phyloP scores from a whole-genome alignment of 83 land plant species.

The Picea engelmannii region DNA sequence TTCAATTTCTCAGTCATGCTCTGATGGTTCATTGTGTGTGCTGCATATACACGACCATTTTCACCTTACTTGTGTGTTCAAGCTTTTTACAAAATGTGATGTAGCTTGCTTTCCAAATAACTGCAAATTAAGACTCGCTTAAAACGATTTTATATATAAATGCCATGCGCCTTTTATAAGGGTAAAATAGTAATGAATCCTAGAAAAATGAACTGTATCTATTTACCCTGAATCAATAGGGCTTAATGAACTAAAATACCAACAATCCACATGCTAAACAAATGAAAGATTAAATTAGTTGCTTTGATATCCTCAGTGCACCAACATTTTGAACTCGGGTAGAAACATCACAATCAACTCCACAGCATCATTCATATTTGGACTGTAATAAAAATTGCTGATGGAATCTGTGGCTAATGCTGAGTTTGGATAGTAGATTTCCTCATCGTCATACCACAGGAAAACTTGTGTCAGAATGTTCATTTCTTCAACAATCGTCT shows the following conservation, averaged over 20 bases:
- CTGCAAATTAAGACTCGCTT: slow-evolving; percentile 21
- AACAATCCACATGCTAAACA: no score
- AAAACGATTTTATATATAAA: slow-evolving; percentile 6
- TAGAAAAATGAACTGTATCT: no score
- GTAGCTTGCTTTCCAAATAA: slow-evolving; percentile 54
- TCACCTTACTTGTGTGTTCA: slow-evolving; percentile 62
- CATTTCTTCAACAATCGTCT: slow-evolving; percentile 57
- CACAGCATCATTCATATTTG: slow-evolving; percentile 51
- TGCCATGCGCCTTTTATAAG: not conserved
- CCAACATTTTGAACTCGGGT: slow-evolving; percentile 45
- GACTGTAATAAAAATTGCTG: slow-evolving; percentile 52
- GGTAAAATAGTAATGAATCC: no score
- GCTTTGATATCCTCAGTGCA: slow-evolving; percentile 38
- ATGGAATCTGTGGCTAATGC: slow-evolving; percentile 59
- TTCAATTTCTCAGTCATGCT: slow-evolving; percentile 51
- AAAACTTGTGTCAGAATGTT: slow-evolving; percentile 55
- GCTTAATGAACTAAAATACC: no score
- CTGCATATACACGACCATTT: slow-evolving; percentile 19
- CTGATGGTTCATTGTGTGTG: slow-evolving; percentile 69
- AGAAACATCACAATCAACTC: slow-evolving; percentile 48
- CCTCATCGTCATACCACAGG: slow-evolving; percentile 49
- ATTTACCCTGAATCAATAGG: no score
- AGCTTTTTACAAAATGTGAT: slow-evolving; percentile 50
- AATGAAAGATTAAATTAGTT: slow-evolving; percentile 10
- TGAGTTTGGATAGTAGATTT: slow-evolving; percentile 58